Percentiles rank a stretch among this genome's conserved stretches.
Evolutionary conservation across 2,329 filamentous ascomycete genomes (phyloP).

Genomic region (Rasamsonia emersonii): DNA sequence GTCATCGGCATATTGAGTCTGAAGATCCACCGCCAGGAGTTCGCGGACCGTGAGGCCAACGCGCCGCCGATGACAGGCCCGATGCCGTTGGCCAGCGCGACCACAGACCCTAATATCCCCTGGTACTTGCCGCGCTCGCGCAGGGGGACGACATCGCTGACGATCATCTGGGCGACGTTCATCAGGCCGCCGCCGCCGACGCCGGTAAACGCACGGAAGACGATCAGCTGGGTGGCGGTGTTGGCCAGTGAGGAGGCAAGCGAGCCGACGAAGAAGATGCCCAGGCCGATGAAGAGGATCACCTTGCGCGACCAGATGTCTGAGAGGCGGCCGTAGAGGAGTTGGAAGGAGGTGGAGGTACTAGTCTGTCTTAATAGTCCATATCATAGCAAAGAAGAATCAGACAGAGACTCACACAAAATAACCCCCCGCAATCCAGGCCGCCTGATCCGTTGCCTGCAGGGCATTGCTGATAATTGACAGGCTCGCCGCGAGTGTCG

Average conservation of each 20-base stretch:
- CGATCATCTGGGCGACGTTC: slow-evolving; percentile 52
- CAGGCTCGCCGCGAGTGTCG: too few relatives aligned
- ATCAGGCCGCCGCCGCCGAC: slow-evolving; percentile 54
- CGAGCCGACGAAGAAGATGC: slow-evolving; percentile 48
- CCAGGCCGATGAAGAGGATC: slow-evolving; percentile 46
- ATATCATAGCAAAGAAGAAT: slow-evolving; percentile 19
- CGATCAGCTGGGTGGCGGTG: slow-evolving; percentile 49
- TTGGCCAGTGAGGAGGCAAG: slow-evolving; percentile 51
- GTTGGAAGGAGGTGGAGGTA: slow-evolving; percentile 59
- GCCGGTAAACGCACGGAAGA: slow-evolving; percentile 52
- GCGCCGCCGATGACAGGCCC: slow-evolving; percentile 48
- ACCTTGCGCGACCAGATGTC: slow-evolving; percentile 54
- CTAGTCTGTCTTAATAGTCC: slow-evolving; percentile 62
- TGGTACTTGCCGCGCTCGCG: slow-evolving; percentile 24
- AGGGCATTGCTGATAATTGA: too few relatives aligned
- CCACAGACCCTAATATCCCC: slow-evolving; percentile 41
- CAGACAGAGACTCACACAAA: too few relatives aligned
- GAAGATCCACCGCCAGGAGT: slow-evolving; percentile 48
- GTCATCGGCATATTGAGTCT: slow-evolving; percentile 48
- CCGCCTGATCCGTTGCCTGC: too few relatives aligned
- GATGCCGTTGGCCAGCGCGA: slow-evolving; percentile 47
- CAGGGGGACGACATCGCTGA: slow-evolving; percentile 52
- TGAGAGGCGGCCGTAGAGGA: slow-evolving; percentile 54
- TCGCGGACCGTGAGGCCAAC: slow-evolving; percentile 36
- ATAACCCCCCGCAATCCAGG: too few relatives aligned